phyloP scores from a whole-genome alignment of 2,329 filamentous ascomycete species.

The Colletotrichum sp. region DNA sequence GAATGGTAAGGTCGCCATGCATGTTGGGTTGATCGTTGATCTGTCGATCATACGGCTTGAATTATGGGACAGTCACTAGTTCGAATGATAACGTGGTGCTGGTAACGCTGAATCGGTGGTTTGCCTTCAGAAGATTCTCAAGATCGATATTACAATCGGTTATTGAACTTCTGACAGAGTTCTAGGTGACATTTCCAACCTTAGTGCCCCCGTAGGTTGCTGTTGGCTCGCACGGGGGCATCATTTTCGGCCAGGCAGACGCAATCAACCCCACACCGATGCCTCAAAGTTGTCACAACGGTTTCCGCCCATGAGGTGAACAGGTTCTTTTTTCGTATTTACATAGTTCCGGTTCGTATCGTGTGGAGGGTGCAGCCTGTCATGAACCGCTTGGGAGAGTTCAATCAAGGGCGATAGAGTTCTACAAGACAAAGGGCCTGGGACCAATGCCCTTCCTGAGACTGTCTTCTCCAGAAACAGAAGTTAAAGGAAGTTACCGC shows the following conservation, averaged over 20 bases:
- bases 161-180: not conserved
- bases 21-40: not conserved
- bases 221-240: not conserved
- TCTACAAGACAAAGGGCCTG: not conserved
- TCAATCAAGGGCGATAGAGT: not conserved
- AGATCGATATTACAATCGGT: not conserved
- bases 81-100: not conserved
- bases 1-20: not conserved
- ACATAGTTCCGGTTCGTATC: not conserved
- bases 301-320: not conserved
- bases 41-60: not conserved
- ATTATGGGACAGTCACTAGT: not conserved
- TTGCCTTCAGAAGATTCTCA: rapidly evolving
- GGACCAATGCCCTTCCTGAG: not conserved
- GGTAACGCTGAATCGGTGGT: not conserved
- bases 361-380: not conserved
- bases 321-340: not conserved
- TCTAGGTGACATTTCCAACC: not conserved
- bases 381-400: not conserved
- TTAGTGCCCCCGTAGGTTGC: not conserved
- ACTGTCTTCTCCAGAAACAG: not conserved
- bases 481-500: not conserved
- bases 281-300: not conserved
- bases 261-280: not conserved
- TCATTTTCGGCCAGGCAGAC: not conserved